Base-by-base conservation (phyloP, 1,284 basidiomycete species). In the Chondrostereum purpureum region DNA sequence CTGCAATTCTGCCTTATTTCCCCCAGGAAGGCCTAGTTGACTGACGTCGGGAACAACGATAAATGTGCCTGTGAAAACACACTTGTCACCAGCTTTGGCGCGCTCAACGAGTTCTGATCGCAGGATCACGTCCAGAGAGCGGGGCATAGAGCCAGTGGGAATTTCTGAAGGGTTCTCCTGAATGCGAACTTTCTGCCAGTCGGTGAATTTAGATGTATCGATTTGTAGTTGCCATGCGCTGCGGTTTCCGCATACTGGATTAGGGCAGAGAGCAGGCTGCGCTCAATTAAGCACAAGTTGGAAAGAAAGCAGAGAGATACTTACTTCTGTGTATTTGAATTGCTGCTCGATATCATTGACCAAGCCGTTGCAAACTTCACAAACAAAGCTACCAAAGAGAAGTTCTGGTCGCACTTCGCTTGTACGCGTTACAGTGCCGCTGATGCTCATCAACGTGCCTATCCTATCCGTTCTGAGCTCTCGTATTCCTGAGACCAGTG, bases 91-190 rank as follows among this genome's bases (percentile, higher is more conserved):
- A 0, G 96, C 95, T 64, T 99, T 99, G 21, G 95, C 96, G 17
- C 91, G 81, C 63, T 99, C 96, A 20, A 99, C 96, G 53, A 97
- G 79, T 60, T 99, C 96, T 6, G 86, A 85, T 24, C 96, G 88
- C 11, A 99, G 78, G 51, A 99, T 92, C 27, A 99, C 94, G 61
- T 99, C 96, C 43, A 99, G 72, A 17, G 83, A 87, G 31, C 95
- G 82, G n/a, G 94, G 94, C 95, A 98, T 99, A 6, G 88, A 92
- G 1, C 96, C 96, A 0, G 95, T 99, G 0, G 96, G 96, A 50
- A 99, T 99, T 67, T 99, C 95, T 39, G 94, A 96, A 11, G 95
- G 87, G 59, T 99, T 99, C 69, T 99, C 96, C 62, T 99, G 96
- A 46, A 99, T 98, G 44, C 96, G 85, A 36, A 99, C 93, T 65